phyloP scores from a whole-genome alignment of 306 rosid species.

The Cicer chorassanicum region DNA sequence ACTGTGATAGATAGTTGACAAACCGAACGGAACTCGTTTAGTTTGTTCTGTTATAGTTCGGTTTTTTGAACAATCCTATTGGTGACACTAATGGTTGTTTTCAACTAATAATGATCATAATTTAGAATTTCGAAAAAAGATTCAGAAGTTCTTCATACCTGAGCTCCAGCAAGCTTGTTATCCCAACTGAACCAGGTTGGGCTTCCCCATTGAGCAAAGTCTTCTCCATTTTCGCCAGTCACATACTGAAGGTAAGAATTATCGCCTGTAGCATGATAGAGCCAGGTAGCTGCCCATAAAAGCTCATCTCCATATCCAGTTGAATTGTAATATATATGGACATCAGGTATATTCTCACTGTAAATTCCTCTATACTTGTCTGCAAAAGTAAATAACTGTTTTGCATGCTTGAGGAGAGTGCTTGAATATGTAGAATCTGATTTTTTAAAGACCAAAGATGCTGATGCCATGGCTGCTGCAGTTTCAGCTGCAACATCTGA shows the following conservation, averaged over 20 bases:
- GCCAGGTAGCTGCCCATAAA: conserved; percentile 98
- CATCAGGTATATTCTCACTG: conserved; percentile 75
- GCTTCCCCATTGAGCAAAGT: conserved; percentile 72
- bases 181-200: conserved; percentile 99
- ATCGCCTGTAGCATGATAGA: conserved; percentile 88
- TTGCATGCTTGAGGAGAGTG: conserved; percentile 83
- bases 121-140: conserved; percentile 30
- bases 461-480: conserved; percentile 98
- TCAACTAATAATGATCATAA: conserved; percentile 16
- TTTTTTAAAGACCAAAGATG: conserved; percentile 89
- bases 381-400: conserved; percentile 83
- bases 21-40: too few relatives aligned
- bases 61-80: not conserved
- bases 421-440: conserved; percentile 62
- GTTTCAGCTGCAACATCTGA: conserved; percentile 93
- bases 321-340: conserved; percentile 75
- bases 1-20: too few relatives aligned
- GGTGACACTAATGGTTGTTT: conserved; percentile 17
- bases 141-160: conserved; percentile 49
- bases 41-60: too few relatives aligned
- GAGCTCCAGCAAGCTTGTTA: conserved; percentile 94
- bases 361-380: conserved; percentile 62
- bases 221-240: conserved; percentile 67
- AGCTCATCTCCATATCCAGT: conserved; percentile 96
- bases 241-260: conserved; percentile 71